phyloP scores from a whole-genome alignment of 805 yeast genomes.

The Starmerella geochares region DNA sequence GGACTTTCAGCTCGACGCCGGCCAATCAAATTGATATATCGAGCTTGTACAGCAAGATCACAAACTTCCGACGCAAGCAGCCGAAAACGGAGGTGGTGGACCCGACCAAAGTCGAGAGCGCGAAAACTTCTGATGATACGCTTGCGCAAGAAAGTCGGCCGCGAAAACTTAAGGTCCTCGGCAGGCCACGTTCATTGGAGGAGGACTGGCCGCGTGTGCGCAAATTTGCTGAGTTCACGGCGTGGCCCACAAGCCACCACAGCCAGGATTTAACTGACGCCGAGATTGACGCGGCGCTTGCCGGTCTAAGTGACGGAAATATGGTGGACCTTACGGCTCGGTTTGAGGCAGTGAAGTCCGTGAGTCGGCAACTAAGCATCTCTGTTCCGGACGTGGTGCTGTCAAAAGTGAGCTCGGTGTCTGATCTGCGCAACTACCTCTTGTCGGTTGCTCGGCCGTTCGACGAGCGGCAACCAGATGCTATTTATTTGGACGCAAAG shows the following conservation, averaged over 20 bases:
- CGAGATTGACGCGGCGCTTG: slow-evolving; percentile 17
- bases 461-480: slow-evolving; percentile 65
- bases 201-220: slow-evolving; percentile 20
- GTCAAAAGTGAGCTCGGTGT: slow-evolving; percentile 36
- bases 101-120: slow-evolving; percentile 20
- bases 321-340: slow-evolving; percentile 39
- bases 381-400: slow-evolving; percentile 45
- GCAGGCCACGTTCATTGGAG: slow-evolving; percentile 17
- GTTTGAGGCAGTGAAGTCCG: slow-evolving; percentile 40
- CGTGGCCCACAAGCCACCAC: slow-evolving; percentile 29
- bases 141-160: slow-evolving; percentile 23
- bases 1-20: slow-evolving; percentile 16
- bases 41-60: slow-evolving; percentile 18
- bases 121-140: slow-evolving; percentile 14
- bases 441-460: slow-evolving; percentile 37
- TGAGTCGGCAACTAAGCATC: slow-evolving; percentile 42
- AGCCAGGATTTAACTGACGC: slow-evolving; percentile 20
- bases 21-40: slow-evolving; percentile 13
- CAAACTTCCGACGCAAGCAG: slow-evolving; percentile 18
- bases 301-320: slow-evolving; percentile 2
- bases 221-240: slow-evolving; percentile 23
- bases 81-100: slow-evolving; percentile 18
- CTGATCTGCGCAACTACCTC: slow-evolving; percentile 34
- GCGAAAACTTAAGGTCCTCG: slow-evolving; percentile 22
- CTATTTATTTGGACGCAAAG: slow-evolving; percentile 48